These are phyloP conservation scores for Talaromyces sp. DNA, from an alignment of 2,329 filamentous ascomycete species.

Conservation along the genomic window DNA sequence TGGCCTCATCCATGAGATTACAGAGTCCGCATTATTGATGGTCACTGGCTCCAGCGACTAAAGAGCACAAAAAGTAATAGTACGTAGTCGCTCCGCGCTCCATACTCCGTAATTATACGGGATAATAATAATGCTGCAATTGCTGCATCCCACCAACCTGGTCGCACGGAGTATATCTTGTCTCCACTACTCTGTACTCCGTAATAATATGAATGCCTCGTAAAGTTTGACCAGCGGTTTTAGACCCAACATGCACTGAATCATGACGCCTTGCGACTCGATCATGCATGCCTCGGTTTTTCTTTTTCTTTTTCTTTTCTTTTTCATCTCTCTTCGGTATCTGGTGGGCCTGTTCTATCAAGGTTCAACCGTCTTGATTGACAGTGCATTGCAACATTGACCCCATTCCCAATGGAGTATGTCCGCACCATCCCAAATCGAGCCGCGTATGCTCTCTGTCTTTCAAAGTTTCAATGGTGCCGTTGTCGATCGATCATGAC, in stretches of 20 bases:
- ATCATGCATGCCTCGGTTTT: background rate
- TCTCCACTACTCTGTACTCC: too few relatives aligned
- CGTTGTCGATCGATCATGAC: background rate
- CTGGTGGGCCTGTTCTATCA: background rate
- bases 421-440: background rate
- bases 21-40: background rate
- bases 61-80: background rate
- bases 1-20: background rate
- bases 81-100: background rate
- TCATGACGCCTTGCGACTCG: background rate
- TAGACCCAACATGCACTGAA: background rate
- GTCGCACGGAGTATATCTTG: background rate
- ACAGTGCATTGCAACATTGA: background rate
- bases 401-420: background rate
- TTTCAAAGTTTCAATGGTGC: background rate
- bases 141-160: background rate
- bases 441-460: background rate
- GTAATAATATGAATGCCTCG: background rate
- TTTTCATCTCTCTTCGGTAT: background rate
- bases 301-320: background rate
- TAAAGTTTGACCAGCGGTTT: background rate
- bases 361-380: background rate
- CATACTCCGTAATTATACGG: background rate
- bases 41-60: background rate
- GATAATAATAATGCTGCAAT: background rate